These are phyloP conservation scores for Populus trichocarpa DNA, from an alignment of 441 rosid genomes.

Conservation along the genomic window DNA sequence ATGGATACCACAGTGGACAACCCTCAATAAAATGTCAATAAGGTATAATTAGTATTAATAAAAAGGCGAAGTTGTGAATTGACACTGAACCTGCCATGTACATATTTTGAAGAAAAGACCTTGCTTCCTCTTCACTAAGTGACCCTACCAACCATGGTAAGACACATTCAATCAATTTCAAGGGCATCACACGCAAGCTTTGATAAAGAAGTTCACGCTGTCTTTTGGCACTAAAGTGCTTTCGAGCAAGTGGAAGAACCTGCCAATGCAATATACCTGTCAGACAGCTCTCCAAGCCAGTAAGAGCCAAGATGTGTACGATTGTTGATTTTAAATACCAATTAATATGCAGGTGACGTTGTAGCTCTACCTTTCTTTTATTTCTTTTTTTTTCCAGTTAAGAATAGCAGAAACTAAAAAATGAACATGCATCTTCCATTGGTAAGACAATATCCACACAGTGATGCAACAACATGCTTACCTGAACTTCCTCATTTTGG, in stretches of 20 bases:
- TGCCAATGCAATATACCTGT: conserved; percentile 24
- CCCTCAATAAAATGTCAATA: neutral
- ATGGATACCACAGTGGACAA: neutral
- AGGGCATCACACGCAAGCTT: conserved; percentile 75
- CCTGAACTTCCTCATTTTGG: conserved; percentile 69
- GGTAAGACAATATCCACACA: neutral
- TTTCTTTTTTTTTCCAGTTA: neutral
- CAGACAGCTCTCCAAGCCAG: conserved; percentile 6
- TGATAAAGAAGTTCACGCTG: conserved; percentile 75
- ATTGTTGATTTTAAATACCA: conserved; percentile 4
- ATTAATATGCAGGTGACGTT: neutral
- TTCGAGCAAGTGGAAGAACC: conserved; percentile 83
- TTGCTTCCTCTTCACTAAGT: conserved; percentile 55
- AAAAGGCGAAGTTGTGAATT: conserved; percentile 9
- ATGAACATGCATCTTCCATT: neutral
- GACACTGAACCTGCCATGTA: conserved; percentile 53
- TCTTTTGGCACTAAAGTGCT: conserved; percentile 57
- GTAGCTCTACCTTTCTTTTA: neutral
- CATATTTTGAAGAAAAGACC: conserved; percentile 60
- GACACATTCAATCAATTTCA: conserved; percentile 69
- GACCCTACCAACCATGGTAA: conserved; percentile 72
- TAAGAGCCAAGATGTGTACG: neutral
- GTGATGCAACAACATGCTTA: conserved; percentile 19
- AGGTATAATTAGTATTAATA: conserved; percentile 1
- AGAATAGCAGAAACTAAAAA: neutral